Base-by-base conservation (phyloP, 2,329 filamentous ascomycete genomes). In the Diaporthe helianthi region DNA sequence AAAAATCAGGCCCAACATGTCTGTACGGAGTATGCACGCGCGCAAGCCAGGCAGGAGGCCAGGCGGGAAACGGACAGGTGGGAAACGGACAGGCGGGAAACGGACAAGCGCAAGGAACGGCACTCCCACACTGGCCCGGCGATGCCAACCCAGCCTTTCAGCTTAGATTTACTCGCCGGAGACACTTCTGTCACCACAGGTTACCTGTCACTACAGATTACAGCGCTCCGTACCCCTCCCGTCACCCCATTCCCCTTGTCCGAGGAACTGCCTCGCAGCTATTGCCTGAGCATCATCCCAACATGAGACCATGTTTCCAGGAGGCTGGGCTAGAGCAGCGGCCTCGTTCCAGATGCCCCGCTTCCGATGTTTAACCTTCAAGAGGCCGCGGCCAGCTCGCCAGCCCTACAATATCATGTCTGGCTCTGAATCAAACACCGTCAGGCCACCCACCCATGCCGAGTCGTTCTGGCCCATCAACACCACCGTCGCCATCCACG, bases 281-380 rank as follows among this genome's bases (percentile, higher is more conserved):
- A 63, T 63, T 29, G 58, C 26, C 36, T 31, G 41, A 44, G 26
- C 29, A 47, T 63, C 58, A 46, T 63, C 29, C 58, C 44, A 33
- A 63, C 44, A 36, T 36, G 26, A 29, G 44, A 15, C 44, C 58
- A 63, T 49, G 58, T 41, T 49, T 63, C 44, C 58, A 63, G 58
- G 58, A 63, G 58, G 58, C 58, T 63, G 36, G 58, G 58, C 58
- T 49, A 49, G 58, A 26, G 58, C 58, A 49, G 58, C 58, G 41
- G 26, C 58, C 7, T 22, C 29, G 41, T 63, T 49, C 41, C 41
- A 63, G 29, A 22, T 49, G 22, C 31, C 44, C 44, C 58, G 49
- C 49, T 47, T 63, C 58, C 58, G 58, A 49, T 12, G 33, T 36
- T 63, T 63, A 63, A 49, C 44, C 58, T 63, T 63, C 44, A 12